Base-by-base conservation (phyloP, 2,329 filamentous ascomycete species). In the Periconia macrospinosa region DNA sequence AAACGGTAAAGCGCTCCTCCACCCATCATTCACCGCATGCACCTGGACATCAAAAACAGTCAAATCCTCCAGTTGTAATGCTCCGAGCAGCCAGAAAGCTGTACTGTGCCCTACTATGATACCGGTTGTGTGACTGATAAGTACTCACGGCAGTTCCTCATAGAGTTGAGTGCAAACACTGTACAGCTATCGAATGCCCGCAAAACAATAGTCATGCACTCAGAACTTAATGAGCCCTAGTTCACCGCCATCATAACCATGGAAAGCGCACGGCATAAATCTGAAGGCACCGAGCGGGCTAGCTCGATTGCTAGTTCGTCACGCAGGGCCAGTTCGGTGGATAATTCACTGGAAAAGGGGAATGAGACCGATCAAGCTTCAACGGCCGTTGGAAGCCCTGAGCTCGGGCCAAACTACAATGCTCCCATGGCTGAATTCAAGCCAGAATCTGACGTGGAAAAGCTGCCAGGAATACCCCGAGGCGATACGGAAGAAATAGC, bases 401-500 rank as follows among this genome's bases (percentile, higher is more conserved):
- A 63, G 20, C 47, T 61, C 17, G 54, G 52, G 15, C 57, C 66
- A 45, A 63, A 63, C 41, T 60, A 62, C 58, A 69, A 71, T 30
- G 53, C 33, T 18, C 58, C 62, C 20, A 57, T 55, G 3, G 67
- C 60, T 47, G 65, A 62, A 13, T 72, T 72, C 54, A 66, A 66
- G 35, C 66, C 63, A 18, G 69, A 71, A 46, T 60, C 63, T 23
- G 68, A 72, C 47, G 45, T 71, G 44, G 70, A 68, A 45, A 70
- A 69, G 45, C 47, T 62, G 17, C 66, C 66, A 7, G 68, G 67
- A 15, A 61, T 65, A 40, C 62, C 64, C 17, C 64, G 67, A 27
- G 58, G 63, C 42, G 68, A 72, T 13, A 65, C 63, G 3, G 69
- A 67, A 41, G 65, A 65, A 20, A 64, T 70, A 49, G 67, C 69